phyloP scores from a whole-genome alignment of 495 filamentous ascomycete genomes.

The Neurospora africana region DNA sequence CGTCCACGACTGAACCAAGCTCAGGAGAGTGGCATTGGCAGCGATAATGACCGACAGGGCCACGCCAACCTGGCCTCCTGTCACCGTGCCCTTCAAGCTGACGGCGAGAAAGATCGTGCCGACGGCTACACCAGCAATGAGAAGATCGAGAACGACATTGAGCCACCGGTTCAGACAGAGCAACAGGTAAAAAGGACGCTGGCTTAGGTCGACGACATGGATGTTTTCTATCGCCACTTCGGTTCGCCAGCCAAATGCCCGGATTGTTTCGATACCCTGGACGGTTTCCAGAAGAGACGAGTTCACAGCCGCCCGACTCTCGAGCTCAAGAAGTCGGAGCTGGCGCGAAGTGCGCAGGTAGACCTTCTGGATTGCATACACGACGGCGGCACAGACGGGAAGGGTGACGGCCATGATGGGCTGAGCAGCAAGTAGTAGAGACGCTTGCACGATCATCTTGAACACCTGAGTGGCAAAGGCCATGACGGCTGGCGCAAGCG shows the following conservation, averaged over 20 bases:
- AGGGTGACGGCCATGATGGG: constrained; percentile 31
- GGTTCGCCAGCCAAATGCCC: constrained; percentile 34
- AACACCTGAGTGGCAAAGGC: constrained; percentile 10
- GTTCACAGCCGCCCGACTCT: constrained; percentile 50
- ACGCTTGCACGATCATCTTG: constrained; percentile 22
- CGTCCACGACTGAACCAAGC: constrained; percentile 32
- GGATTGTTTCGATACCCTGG: constrained; percentile 32
- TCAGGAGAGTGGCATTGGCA: constrained; percentile 22
- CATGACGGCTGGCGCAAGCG: constrained; percentile 24
- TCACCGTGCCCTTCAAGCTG: constrained; percentile 14
- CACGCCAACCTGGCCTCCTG: constrained; percentile 18
- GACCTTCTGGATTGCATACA: constrained; percentile 47
- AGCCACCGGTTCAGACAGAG: constrained; percentile 37
- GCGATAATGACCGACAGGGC: constrained; percentile 19
- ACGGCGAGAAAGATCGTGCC: constrained; percentile 36
- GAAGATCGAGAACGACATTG: constrained; percentile 31
- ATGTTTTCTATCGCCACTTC: constrained; percentile 14
- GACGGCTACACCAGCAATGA: constrained; percentile 28
- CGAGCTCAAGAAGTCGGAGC: constrained; percentile 51
- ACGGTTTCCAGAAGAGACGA: constrained; percentile 47
- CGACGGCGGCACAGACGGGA: constrained; percentile 14
- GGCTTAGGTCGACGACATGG: constrained; percentile 23
- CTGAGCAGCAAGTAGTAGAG: constrained; percentile 34
- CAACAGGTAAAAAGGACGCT: constrained; percentile 32
- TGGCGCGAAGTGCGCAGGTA: constrained; percentile 58